These are phyloP conservation scores for Coemansia sp. DNA, from an alignment of 192 early-diverging fungal genomes.

Conservation along the genomic window DNA sequence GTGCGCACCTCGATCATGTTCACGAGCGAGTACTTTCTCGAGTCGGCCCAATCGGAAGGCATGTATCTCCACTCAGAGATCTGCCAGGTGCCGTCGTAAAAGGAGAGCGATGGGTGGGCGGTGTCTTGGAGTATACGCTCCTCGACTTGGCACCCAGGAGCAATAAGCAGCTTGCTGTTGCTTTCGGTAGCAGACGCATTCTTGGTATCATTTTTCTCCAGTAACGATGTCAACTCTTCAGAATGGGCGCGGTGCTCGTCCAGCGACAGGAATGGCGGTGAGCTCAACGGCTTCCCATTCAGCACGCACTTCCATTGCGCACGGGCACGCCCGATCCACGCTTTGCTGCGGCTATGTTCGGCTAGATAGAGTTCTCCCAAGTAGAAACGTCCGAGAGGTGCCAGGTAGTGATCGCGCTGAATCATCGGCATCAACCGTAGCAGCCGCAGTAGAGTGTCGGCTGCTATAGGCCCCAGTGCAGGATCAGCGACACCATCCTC, in stretches of 20 bases:
- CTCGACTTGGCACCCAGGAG: slow-evolving; percentile 19
- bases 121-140: slow-evolving; percentile 21
- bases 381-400: slow-evolving; percentile 59
- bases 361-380: slow-evolving; percentile 57
- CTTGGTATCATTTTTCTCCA: neutral
- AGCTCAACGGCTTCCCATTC: slow-evolving; percentile 32
- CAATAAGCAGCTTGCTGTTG: slow-evolving; percentile 8
- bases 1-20: slow-evolving; percentile 61
- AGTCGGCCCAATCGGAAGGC: slow-evolving; percentile 54
- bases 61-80: slow-evolving; percentile 42
- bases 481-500: slow-evolving; percentile 1
- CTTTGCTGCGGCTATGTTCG: slow-evolving; percentile 30
- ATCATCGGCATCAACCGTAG: slow-evolving; percentile 60
- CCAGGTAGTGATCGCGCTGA: slow-evolving; percentile 64
- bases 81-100: slow-evolving; percentile 29
- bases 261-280: slow-evolving; percentile 30
- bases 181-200: neutral
- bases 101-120: slow-evolving; percentile 27
- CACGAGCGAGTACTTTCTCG: slow-evolving; percentile 67
- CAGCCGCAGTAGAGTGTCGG: slow-evolving; percentile 33
- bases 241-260: slow-evolving; percentile 24
- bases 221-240: slow-evolving; percentile 2
- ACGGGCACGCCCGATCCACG: slow-evolving; percentile 41
- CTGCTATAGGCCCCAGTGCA: slow-evolving; percentile 12
- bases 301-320: slow-evolving; percentile 56